A percentile compares a stretch with the other conserved stretches of the same genome.
phyloP scores from a whole-genome alignment of 257 asterid genomes.

The Solanum infundibuliforme region DNA sequence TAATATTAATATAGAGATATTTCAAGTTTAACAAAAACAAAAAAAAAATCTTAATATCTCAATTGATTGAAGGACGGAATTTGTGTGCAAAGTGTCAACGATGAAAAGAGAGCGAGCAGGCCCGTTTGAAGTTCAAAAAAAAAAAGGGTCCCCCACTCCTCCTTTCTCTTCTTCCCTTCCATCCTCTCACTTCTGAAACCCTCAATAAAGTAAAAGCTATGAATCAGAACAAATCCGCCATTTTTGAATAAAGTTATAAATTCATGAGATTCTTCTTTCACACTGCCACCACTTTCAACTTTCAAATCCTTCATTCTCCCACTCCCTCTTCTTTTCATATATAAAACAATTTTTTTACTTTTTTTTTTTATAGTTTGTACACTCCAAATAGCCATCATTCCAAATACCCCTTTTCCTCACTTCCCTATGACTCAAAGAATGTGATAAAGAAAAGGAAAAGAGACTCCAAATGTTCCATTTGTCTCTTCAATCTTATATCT shows the following conservation, averaged over 20 bases:
- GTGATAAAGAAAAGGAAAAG: background rate
- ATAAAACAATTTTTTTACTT: background rate
- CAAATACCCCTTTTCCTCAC: background rate
- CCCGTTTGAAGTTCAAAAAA: background rate
- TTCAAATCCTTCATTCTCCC: background rate
- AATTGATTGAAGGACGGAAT: background rate
- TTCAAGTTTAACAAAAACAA: too few relatives aligned
- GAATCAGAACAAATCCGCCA: constrained; percentile 7
- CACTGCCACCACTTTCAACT: background rate
- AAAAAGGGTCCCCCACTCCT: background rate
- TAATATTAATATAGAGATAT: too few relatives aligned
- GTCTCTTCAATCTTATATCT: background rate
- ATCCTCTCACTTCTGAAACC: background rate
- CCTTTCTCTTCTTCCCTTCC: background rate
- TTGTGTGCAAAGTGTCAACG: background rate
- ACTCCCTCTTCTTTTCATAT: background rate
- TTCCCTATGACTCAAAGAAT: background rate
- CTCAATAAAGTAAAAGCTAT: constrained; percentile 26
- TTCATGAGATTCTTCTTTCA: constrained; percentile 19
- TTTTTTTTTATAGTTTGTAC: background rate
- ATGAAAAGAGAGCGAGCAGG: background rate
- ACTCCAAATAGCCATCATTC: background rate
- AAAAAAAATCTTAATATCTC: too few relatives aligned
- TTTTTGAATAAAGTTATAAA: background rate
- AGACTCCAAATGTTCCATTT: background rate